Percentiles rank a stretch among this genome's conserved stretches.
These are phyloP conservation scores for Ascochyta pisi DNA, from an alignment of 2,329 filamentous ascomycete genomes.

Conservation along the genomic window DNA sequence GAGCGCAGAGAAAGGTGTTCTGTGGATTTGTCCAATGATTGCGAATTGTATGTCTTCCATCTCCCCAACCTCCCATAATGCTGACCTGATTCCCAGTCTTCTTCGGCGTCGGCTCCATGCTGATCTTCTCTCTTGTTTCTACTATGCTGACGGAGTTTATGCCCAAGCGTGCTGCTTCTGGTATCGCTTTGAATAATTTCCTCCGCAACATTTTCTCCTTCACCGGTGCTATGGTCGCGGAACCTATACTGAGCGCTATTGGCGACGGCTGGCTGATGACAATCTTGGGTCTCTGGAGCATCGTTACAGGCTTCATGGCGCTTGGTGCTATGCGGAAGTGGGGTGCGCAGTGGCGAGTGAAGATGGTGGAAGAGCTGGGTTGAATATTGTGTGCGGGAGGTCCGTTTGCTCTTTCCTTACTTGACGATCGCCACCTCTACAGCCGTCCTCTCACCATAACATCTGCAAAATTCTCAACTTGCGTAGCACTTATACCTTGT, in stretches of 20 bases:
- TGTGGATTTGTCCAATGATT: slow-evolving; percentile 47
- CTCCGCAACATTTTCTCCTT: slow-evolving; percentile 48
- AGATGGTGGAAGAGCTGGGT: slow-evolving; percentile 60
- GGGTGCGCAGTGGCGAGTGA: slow-evolving; percentile 67
- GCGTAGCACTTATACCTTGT: too few relatives aligned
- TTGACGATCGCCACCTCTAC: neutral
- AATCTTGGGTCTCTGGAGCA: slow-evolving; percentile 54
- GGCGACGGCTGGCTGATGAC: slow-evolving; percentile 52
- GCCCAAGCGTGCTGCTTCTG: slow-evolving; percentile 44
- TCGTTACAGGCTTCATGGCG: slow-evolving; percentile 56
- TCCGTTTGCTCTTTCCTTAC: slow-evolving; percentile 10
- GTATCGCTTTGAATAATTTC: slow-evolving; percentile 52
- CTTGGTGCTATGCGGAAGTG: slow-evolving; percentile 68
- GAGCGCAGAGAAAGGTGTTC: slow-evolving; percentile 41
- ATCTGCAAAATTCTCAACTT: neutral
- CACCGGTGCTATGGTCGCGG: slow-evolving; percentile 46
- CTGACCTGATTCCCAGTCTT: slow-evolving; percentile 32
- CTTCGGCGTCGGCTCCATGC: slow-evolving; percentile 50
- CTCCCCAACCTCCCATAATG: too few relatives aligned
- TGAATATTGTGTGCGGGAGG: slow-evolving; percentile 3
- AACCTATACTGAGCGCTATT: slow-evolving; percentile 44
- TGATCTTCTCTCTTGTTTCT: slow-evolving; percentile 47
- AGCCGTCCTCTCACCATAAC: neutral
- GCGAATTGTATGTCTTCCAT: slow-evolving; percentile 35
- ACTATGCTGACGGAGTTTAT: slow-evolving; percentile 53